These are phyloP conservation scores for Russula vinacea DNA, from an alignment of 768 basidiomycete species.

Conservation along the genomic window DNA sequence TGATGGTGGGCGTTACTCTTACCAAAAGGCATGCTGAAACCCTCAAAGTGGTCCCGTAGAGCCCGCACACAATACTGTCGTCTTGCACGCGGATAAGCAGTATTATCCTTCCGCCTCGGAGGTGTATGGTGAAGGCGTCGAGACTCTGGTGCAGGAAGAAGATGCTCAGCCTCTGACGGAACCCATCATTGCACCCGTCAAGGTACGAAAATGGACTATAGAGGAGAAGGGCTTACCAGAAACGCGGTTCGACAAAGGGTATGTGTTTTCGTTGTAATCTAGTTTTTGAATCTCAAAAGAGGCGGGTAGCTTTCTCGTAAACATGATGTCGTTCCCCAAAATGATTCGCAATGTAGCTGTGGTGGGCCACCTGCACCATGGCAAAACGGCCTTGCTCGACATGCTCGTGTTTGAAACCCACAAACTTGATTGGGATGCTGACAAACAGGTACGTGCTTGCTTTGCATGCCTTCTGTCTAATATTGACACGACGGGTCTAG, in stretches of 20 bases:
- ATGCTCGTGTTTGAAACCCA: slow-evolving; percentile 98
- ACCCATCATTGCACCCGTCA: slow-evolving; percentile 93
- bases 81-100: slow-evolving; percentile 96
- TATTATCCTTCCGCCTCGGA: slow-evolving; percentile 94
- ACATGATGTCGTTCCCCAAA: slow-evolving; percentile 85
- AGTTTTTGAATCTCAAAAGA: not conserved
- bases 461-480: not conserved
- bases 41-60: slow-evolving; percentile 42
- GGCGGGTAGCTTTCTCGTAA: slow-evolving; percentile 74
- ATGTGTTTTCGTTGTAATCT: slow-evolving; percentile 34
- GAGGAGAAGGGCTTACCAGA: slow-evolving; percentile 95
- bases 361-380: slow-evolving; percentile 96
- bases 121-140: slow-evolving; percentile 90
- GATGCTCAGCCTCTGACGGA: slow-evolving; percentile 93
- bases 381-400: slow-evolving; percentile 95
- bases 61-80: slow-evolving; percentile 73
- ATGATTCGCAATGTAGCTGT: slow-evolving; percentile 96
- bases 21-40: not conserved
- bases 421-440: slow-evolving; percentile 90
- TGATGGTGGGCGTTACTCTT: slow-evolving; percentile 54
- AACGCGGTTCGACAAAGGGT: slow-evolving; percentile 98
- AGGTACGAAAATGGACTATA: slow-evolving; percentile 90
- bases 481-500: slow-evolving; percentile 42
- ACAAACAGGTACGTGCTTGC: slow-evolving; percentile 53
- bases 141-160: slow-evolving; percentile 97